A percentile compares a stretch with the other conserved stretches of the same genome.
These are phyloP conservation scores for Pelargonium myrrhifolium DNA, from an alignment of 441 rosid species.

Conservation along the genomic window DNA sequence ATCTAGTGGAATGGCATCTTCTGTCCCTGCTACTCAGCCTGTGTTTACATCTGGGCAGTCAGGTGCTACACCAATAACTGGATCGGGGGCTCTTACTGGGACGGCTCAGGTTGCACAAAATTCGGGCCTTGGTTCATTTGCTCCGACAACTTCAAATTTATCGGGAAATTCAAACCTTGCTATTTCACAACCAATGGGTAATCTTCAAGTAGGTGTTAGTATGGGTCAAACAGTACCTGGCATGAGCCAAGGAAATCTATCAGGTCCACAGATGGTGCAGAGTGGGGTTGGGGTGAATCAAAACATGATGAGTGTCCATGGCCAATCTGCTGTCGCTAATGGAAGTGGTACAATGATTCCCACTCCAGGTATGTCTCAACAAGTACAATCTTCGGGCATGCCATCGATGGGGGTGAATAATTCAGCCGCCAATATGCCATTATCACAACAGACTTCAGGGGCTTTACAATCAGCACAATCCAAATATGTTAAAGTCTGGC, in stretches of 20 bases:
- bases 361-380: constrained; percentile 88
- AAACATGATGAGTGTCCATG: constrained; percentile 61
- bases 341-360: constrained; percentile 80
- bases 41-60: constrained; percentile 73
- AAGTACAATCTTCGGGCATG: constrained; percentile 60
- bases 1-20: constrained; percentile 80
- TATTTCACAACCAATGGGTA: constrained; percentile 60
- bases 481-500: constrained; percentile 94
- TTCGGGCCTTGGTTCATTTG: constrained; percentile 50
- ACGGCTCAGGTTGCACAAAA: constrained; percentile 57
- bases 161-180: constrained; percentile 61
- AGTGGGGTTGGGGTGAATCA: constrained; percentile 67
- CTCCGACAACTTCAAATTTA: constrained; percentile 53
- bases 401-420: constrained; percentile 55
- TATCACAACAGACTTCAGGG: constrained; percentile 63
- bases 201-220: constrained; percentile 40
- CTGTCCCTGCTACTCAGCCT: constrained; percentile 67
- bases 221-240: constrained; percentile 49
- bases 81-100: constrained; percentile 62
- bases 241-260: constrained; percentile 76
- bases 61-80: constrained; percentile 50
- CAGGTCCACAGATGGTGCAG: constrained; percentile 76
- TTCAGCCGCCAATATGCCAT: constrained; percentile 56
- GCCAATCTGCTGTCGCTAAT: constrained; percentile 54
- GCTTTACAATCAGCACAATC: constrained; percentile 65